Evolutionary conservation across 2,329 filamentous ascomycete genomes (phyloP).

Genomic region (Rugonectria rugulosa): DNA sequence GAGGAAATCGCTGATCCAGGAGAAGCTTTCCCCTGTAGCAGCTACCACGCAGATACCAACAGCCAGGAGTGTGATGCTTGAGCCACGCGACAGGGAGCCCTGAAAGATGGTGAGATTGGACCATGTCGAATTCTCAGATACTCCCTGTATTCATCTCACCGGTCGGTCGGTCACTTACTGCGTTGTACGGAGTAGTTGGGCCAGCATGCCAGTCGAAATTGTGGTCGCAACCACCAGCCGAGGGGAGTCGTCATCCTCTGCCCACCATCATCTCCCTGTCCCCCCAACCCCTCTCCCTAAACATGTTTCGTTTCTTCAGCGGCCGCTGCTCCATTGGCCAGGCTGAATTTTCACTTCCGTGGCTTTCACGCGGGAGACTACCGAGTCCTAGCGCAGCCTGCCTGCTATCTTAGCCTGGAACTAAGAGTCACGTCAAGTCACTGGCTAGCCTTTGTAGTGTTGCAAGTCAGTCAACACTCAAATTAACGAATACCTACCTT

Average conservation of each 20-base stretch:
- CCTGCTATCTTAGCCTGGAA: constrained; percentile 5
- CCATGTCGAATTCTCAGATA: not conserved
- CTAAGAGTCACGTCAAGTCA: constrained; percentile 7
- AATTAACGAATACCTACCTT: no score
- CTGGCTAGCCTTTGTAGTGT: constrained; percentile 1
- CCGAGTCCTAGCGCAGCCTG: constrained; percentile 10
- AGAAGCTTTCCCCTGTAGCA: constrained; percentile 15
- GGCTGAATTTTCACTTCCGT: constrained; percentile 3
- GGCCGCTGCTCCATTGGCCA: not conserved
- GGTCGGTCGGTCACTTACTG: not conserved
- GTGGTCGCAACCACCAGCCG: not conserved
- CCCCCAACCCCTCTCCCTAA: not conserved
- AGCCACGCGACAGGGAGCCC: constrained; percentile 32
- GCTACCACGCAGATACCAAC: no score
- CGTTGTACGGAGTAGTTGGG: no score
- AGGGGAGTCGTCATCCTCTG: not conserved
- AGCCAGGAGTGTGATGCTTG: no score
- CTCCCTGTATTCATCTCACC: not conserved
- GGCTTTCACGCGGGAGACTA: constrained; percentile 7
- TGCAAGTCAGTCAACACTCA: not conserved
- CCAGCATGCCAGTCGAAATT: not conserved
- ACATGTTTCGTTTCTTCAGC: not conserved
- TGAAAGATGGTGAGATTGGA: not conserved
- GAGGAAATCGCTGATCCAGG: not conserved
- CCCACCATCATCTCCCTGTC: constrained; percentile 1